phyloP scores from a whole-genome alignment of 441 rosid genomes.

The Breynia disticha region DNA sequence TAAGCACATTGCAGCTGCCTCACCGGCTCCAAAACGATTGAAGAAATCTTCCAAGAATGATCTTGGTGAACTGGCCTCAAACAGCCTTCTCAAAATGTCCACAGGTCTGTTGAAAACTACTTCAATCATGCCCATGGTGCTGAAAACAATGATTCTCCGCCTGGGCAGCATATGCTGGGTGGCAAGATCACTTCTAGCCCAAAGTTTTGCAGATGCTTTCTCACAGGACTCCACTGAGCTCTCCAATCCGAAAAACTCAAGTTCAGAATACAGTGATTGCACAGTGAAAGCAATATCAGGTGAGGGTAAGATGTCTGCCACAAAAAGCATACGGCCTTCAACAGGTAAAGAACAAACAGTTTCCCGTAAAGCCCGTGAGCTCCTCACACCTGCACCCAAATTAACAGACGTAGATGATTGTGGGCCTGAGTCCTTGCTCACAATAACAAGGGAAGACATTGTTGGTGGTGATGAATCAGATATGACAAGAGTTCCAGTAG shows the following conservation, averaged over 20 bases:
- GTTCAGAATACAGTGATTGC: constrained; percentile 76
- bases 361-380: constrained; percentile 81
- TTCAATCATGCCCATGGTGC: constrained; percentile 98
- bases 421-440: constrained; percentile 66
- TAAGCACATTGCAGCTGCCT: constrained; percentile 99
- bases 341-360: constrained; percentile 72
- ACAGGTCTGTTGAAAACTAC: constrained; percentile 90
- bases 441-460: constrained; percentile 80
- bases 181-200: constrained; percentile 95
- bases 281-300: constrained; percentile 73
- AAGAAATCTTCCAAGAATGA: constrained; percentile 84
- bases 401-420: constrained; percentile 55
- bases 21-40: constrained; percentile 91
- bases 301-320: constrained; percentile 75
- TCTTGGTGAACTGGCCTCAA: constrained; percentile 78
- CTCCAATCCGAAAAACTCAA: constrained; percentile 69
- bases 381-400: constrained; percentile 56
- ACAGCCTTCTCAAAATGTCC: constrained; percentile 81
- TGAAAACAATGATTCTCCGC: constrained; percentile 73
- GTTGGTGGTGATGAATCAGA: constrained; percentile 88
- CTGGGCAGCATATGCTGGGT: constrained; percentile 88
- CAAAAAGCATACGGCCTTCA: constrained; percentile 98
- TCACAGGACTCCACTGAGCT: constrained; percentile 63
- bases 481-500: constrained; percentile 83
- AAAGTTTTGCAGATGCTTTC: constrained; percentile 72